Conservation (phyloP, 1,284 basidiomycete genomes). For the Cryptococcus depauperatus region DNA sequence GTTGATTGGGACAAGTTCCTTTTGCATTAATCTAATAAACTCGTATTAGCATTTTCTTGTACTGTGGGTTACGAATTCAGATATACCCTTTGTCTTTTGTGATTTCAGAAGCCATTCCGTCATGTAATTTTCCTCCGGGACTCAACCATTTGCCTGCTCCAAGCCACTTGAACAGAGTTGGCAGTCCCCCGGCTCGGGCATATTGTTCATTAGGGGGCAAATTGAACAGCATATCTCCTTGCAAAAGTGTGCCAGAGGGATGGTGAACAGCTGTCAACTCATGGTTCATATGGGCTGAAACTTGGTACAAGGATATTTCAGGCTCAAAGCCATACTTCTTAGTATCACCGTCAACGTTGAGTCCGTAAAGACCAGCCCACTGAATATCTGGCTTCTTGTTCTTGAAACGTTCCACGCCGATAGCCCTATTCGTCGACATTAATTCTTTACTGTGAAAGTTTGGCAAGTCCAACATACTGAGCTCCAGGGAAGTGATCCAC, state of each 20-base stretch:
- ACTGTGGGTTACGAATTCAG: no score
- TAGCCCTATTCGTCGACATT: slow-evolving; percentile 26
- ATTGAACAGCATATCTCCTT: slow-evolving; percentile 87
- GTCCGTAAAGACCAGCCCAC: slow-evolving; percentile 44
- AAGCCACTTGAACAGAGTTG: slow-evolving; percentile 36
- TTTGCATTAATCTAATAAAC: slow-evolving; percentile 21
- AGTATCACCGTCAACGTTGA: slow-evolving; percentile 31
- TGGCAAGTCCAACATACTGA: slow-evolving; percentile 45
- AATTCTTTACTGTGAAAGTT: not conserved
- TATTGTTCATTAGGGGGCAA: slow-evolving; percentile 75
- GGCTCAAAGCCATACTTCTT: slow-evolving; percentile 69
- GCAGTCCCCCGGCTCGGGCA: slow-evolving; percentile 52
- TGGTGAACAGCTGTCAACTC: slow-evolving; percentile 84
- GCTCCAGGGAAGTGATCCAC: slow-evolving; percentile 63
- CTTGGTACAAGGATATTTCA: slow-evolving; percentile 58
- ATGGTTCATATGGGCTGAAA: slow-evolving; percentile 72
- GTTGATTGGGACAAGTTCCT: slow-evolving; percentile 32
- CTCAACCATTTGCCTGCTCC: slow-evolving; percentile 45
- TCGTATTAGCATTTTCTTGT: not conserved
- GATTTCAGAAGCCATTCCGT: slow-evolving; percentile 51
- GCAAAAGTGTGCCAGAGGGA: slow-evolving; percentile 66
- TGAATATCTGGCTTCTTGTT: slow-evolving; percentile 45
- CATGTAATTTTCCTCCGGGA: slow-evolving; percentile 57
- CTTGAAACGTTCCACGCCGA: slow-evolving; percentile 46
- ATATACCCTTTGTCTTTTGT: slow-evolving; percentile 58